A percentile compares a stretch with the other conserved stretches of the same genome.
phyloP scores from a whole-genome alignment of 1,284 basidiomycete genomes.

The Rhodofomes roseus region DNA sequence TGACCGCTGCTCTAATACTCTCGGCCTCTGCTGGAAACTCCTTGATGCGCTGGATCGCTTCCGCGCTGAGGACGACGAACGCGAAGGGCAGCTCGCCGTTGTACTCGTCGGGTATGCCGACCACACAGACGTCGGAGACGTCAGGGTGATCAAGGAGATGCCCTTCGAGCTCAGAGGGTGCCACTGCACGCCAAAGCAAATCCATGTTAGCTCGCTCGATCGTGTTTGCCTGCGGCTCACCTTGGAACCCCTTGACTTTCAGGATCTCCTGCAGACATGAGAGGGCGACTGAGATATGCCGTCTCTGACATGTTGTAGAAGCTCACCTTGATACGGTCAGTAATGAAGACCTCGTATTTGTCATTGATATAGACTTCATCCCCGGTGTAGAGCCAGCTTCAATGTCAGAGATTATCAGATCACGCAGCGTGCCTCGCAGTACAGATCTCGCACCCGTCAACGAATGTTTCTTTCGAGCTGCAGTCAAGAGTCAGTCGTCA shows the following conservation, averaged over 20 bases:
- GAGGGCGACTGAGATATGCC: conserved; percentile 37
- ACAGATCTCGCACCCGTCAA: conserved; percentile 28
- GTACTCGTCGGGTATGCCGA: conserved; percentile 72
- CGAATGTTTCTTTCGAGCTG: conserved; percentile 40
- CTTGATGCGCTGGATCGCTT: conserved; percentile 37
- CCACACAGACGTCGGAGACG: conserved; percentile 68
- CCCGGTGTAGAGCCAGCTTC: conserved; percentile 42
- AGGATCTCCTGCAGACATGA: conserved; percentile 46
- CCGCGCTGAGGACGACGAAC: conserved; percentile 53
- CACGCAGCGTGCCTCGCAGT: neutral
- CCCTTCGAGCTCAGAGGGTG: conserved; percentile 38
- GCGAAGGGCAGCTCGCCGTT: conserved; percentile 76
- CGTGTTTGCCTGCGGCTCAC: too few relatives aligned
- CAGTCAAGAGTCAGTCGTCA: neutral
- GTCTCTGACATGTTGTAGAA: conserved; percentile 35
- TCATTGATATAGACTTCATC: conserved; percentile 40
- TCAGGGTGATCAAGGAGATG: conserved; percentile 70
- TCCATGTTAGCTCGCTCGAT: too few relatives aligned
- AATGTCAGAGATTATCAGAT: neutral
- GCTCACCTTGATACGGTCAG: conserved; percentile 41
- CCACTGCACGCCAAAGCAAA: conserved; percentile 33
- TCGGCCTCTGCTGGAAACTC: conserved; percentile 31
- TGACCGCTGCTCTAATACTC: conserved; percentile 22
- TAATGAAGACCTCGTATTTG: conserved; percentile 38
- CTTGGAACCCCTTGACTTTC: conserved; percentile 68